phyloP scores from a whole-genome alignment of 2,329 filamentous ascomycete species.

The Juglanconis juglandina region DNA sequence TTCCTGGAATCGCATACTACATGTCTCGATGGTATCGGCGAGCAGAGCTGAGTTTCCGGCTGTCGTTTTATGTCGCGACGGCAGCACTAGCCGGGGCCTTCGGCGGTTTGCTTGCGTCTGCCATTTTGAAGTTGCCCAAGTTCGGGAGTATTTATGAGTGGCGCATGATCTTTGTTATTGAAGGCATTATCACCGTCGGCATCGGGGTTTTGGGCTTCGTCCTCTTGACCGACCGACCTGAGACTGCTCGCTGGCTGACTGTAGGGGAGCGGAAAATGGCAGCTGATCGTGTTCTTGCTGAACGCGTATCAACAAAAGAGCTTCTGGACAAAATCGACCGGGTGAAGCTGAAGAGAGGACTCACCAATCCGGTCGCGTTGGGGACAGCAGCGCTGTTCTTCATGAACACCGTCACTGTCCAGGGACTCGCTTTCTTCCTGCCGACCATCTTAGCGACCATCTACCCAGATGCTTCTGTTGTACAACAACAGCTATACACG shows the following conservation, averaged over 20 bases:
- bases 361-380: constrained; percentile 56
- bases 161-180: constrained; percentile 72
- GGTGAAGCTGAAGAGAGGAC: constrained; percentile 57
- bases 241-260: constrained; percentile 62
- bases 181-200: constrained; percentile 57
- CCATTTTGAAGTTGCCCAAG: constrained; percentile 55
- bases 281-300: constrained; percentile 60
- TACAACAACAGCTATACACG: constrained; percentile 65
- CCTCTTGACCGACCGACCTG: constrained; percentile 64
- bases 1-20: constrained; percentile 64
- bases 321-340: constrained; percentile 49
- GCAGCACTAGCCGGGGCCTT: constrained; percentile 62
- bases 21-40: constrained; percentile 60
- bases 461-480: constrained; percentile 54
- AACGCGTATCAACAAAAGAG: constrained; percentile 55
- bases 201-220: constrained; percentile 56
- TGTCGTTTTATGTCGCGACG: constrained; percentile 62
- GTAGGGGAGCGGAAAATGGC: constrained; percentile 61
- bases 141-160: constrained; percentile 56
- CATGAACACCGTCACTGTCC: constrained; percentile 67
- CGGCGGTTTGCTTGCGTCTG: constrained; percentile 59
- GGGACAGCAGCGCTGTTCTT: constrained; percentile 57
- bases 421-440: constrained; percentile 68
- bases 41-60: constrained; percentile 57
- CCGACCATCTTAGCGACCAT: constrained; percentile 69